These are phyloP conservation scores for Inosperma sp. DNA, from an alignment of 768 basidiomycete species.

Conservation along the genomic window DNA sequence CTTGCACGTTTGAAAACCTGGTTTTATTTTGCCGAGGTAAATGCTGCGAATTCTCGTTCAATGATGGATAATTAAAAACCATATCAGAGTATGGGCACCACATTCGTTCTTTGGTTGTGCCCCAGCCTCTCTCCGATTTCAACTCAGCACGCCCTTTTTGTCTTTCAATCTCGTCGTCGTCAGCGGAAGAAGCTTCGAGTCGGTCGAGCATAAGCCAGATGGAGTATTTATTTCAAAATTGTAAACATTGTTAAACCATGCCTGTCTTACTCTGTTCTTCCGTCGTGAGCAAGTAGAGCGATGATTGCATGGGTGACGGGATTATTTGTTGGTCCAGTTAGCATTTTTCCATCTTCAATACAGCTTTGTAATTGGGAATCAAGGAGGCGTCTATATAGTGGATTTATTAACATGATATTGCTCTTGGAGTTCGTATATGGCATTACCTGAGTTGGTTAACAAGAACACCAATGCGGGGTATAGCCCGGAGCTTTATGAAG, in stretches of 20 bases:
- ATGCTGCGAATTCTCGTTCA: not conserved
- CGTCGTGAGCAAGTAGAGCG: conserved; percentile 30
- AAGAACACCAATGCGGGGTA: conserved; percentile 87
- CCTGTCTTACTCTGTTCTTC: conserved; percentile 26
- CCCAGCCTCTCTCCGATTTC: conserved; percentile 20
- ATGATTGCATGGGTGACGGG: conserved; percentile 45
- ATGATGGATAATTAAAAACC: not conserved
- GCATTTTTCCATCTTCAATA: conserved; percentile 56
- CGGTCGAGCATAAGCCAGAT: too few species aligned
- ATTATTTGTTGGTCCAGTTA: conserved; percentile 45
- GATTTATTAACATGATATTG: not conserved
- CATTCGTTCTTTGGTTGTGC: conserved; percentile 20
- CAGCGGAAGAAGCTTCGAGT: too few species aligned
- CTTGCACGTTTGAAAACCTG: too few species aligned
- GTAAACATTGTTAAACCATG: too few species aligned
- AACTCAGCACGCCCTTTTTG: conserved; percentile 17
- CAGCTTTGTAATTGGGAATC: conserved; percentile 61
- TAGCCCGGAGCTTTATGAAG: conserved; percentile 63
- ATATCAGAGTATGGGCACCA: conserved; percentile 18
- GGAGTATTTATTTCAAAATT: too few species aligned
- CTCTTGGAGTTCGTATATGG: conserved; percentile 14
- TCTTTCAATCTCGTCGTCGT: conserved; percentile 15
- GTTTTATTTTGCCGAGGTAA: conserved; percentile 20
- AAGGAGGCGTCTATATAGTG: conserved; percentile 51
- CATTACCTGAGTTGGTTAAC: conserved; percentile 85